Evolutionary conservation across 2,329 filamentous ascomycete genomes (phyloP).

Genomic region (Alternaria brassicicola): DNA sequence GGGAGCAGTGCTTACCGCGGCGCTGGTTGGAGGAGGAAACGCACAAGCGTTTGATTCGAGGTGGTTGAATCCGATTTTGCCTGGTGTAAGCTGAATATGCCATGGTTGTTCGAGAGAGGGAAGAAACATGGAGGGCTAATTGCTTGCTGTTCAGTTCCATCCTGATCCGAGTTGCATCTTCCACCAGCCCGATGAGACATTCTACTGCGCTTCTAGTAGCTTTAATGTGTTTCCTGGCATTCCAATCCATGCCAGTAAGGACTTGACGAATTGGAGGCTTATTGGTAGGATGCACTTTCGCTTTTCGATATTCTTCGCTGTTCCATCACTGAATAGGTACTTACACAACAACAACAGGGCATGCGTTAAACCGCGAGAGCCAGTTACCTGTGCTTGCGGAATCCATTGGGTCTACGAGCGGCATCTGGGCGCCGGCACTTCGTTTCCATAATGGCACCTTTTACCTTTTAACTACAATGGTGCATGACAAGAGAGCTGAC

Average conservation of each 20-base stretch:
- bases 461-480: slow-evolving; percentile 50
- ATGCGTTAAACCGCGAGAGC: slow-evolving; percentile 44
- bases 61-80: slow-evolving; percentile 55
- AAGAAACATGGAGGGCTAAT: not conserved
- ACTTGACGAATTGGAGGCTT: slow-evolving; percentile 59
- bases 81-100: slow-evolving; percentile 40
- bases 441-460: slow-evolving; percentile 50
- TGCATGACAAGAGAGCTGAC: slow-evolving; percentile 35
- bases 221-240: slow-evolving; percentile 61
- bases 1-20: not conserved
- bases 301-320: not conserved
- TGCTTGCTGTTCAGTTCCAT: slow-evolving; percentile 45
- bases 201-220: slow-evolving; percentile 60
- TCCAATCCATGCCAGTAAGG: slow-evolving; percentile 60
- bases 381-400: slow-evolving; percentile 49
- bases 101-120: not conserved
- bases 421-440: slow-evolving; percentile 52
- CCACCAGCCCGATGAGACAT: slow-evolving; percentile 52
- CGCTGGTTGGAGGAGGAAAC: not conserved
- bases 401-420: slow-evolving; percentile 45
- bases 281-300: slow-evolving; percentile 32
- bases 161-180: slow-evolving; percentile 58
- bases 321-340: not conserved
- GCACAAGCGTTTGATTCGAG: slow-evolving; percentile 9
- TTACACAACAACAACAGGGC: slow-evolving; percentile 17